Conservation (phyloP, 2,329 filamentous ascomycete species). For the Claviceps digitariae region DNA sequence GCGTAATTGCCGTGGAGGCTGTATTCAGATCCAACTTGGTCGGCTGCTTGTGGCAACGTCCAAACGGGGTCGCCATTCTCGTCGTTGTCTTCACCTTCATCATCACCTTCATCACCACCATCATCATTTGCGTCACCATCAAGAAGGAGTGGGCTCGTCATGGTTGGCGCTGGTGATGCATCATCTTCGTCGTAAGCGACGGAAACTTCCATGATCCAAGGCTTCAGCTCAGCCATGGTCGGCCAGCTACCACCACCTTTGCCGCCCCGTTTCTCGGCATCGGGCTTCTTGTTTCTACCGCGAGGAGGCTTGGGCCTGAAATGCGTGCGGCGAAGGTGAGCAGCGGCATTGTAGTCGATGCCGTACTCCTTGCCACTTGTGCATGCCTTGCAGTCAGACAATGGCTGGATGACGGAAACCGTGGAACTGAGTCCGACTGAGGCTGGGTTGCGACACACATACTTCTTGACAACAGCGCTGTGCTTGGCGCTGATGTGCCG, state of each 20-base stretch:
- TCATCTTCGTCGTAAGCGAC: conserved; percentile 28
- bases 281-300: conserved; percentile 25
- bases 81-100: too few relatives aligned
- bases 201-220: conserved; percentile 25
- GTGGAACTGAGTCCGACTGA: conserved; percentile 23
- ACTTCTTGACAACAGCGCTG: conserved; percentile 38
- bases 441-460: conserved; percentile 41
- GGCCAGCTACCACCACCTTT: conserved; percentile 42
- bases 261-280: conserved; percentile 38
- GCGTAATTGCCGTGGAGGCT: too few relatives aligned
- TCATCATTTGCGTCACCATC: conserved; percentile 13
- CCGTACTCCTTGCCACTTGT: conserved; percentile 65
- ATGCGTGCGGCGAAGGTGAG: conserved; percentile 75
- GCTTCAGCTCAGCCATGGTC: conserved; percentile 41
- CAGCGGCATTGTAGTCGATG: conserved; percentile 89
- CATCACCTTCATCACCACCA: too few relatives aligned
- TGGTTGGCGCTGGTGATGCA: background rate
- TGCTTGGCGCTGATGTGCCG: conserved; percentile 58
- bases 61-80: too few relatives aligned
- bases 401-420: conserved; percentile 45
- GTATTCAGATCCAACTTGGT: too few relatives aligned
- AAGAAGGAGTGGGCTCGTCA: conserved; percentile 8
- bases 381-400: conserved; percentile 77
- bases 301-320: conserved; percentile 54
- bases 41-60: too few relatives aligned